Conservation (phyloP, 2,329 filamentous ascomycete species). For the Zymoseptoria brevis region DNA sequence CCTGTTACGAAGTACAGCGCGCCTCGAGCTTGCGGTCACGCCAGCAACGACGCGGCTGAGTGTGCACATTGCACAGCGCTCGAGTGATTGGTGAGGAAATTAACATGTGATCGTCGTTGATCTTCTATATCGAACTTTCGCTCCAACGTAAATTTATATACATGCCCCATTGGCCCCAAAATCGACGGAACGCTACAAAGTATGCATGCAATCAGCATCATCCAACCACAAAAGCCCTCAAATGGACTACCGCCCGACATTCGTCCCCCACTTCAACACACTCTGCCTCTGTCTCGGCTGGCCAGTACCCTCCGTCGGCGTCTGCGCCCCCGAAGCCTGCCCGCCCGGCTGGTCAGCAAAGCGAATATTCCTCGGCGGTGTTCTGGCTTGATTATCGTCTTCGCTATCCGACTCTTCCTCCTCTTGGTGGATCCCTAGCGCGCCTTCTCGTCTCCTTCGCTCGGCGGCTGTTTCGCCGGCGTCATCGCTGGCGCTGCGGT, state of each 20-base stretch:
- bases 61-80: too few species aligned
- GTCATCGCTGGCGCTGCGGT: constrained; percentile 27
- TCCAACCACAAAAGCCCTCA: not conserved
- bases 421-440: constrained; percentile 51
- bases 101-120: too few species aligned
- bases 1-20: too few species aligned
- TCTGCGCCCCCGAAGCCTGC: not conserved
- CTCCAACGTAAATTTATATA: too few species aligned
- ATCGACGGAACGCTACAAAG: not conserved
- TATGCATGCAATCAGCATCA: not conserved
- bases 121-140: too few species aligned
- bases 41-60: too few species aligned
- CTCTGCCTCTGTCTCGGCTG: constrained; percentile 16
- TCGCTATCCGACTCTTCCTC: constrained; percentile 44
- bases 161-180: too few species aligned
- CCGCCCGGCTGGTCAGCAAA: constrained; percentile 20
- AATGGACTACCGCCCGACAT: constrained; percentile 27
- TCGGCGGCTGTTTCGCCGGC: constrained; percentile 66
- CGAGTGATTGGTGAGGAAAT: too few species aligned
- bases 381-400: constrained; percentile 30
- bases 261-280: constrained; percentile 25
- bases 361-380: constrained; percentile 16
- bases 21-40: too few species aligned
- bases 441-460: constrained; percentile 63
- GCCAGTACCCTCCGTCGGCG: not conserved